Conservation (phyloP, 2,329 filamentous ascomycete species). For the Epicoccum sorghinum region DNA sequence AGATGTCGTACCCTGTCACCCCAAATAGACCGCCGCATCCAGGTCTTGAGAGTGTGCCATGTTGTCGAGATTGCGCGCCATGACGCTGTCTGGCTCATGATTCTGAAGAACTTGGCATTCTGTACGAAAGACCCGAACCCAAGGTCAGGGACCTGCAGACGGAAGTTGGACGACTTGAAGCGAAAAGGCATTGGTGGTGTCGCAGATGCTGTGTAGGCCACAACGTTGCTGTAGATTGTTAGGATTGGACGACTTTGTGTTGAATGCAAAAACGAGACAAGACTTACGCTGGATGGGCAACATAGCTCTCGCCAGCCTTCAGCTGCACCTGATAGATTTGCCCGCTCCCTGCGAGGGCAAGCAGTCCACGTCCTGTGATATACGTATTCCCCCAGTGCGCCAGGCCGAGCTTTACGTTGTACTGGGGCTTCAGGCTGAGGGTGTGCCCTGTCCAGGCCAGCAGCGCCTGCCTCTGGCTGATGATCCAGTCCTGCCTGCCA, state of each 20-base stretch:
- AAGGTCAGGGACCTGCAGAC: conserved; percentile 76
- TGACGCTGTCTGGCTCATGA: conserved; percentile 71
- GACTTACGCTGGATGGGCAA: conserved; percentile 72
- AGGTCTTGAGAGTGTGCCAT: conserved; percentile 74
- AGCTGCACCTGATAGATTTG: conserved; percentile 88
- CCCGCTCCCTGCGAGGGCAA: conserved; percentile 83
- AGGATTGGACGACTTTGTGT: conserved; percentile 5
- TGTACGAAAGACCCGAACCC: conserved; percentile 69
- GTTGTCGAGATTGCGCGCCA: conserved; percentile 74
- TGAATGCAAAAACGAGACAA: background rate
- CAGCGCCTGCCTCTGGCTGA: conserved; percentile 83
- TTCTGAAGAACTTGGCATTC: conserved; percentile 73
- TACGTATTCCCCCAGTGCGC: conserved; percentile 92
- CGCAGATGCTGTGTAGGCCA: conserved; percentile 83
- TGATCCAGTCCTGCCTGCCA: conserved; percentile 93
- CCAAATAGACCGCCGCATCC: conserved; percentile 83
- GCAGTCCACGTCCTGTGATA: conserved; percentile 84
- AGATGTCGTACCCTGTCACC: conserved; percentile 71
- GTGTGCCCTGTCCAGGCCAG: conserved; percentile 97
- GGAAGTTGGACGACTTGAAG: conserved; percentile 76
- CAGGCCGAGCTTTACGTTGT: conserved; percentile 76
- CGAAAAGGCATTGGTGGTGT: conserved; percentile 82
- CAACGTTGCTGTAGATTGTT: conserved; percentile 68
- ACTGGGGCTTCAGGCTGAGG: conserved; percentile 73
- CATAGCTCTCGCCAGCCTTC: conserved; percentile 83